phyloP scores from a whole-genome alignment of 2,329 filamentous ascomycete genomes.

The Penicillium sclerotiorum region DNA sequence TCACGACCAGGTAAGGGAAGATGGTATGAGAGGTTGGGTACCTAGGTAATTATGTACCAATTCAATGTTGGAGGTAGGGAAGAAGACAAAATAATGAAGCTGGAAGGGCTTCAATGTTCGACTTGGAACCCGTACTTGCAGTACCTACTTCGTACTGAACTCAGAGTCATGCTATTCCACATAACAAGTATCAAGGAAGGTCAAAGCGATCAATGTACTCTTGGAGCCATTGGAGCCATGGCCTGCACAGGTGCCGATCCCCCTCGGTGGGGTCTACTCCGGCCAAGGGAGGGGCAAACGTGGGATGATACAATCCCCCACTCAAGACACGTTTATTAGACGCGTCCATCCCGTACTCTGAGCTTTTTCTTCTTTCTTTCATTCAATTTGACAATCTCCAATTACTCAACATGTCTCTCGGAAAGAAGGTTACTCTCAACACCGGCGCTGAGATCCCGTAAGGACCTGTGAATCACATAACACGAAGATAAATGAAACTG shows the following conservation, averaged over 20 bases:
- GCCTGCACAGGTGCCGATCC: no score
- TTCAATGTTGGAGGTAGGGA: no score
- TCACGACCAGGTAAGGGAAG: slow-evolving; percentile 7
- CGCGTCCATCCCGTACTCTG: slow-evolving; percentile 5
- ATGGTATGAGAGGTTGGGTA: no score
- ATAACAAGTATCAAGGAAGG: not conserved
- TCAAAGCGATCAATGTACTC: not conserved
- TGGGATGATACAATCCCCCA: slow-evolving; percentile 15
- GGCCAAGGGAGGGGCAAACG: slow-evolving; percentile 18
- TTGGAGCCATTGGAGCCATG: no score
- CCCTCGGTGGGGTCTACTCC: slow-evolving; percentile 26
- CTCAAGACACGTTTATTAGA: slow-evolving; percentile 18
- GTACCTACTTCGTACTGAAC: no score
- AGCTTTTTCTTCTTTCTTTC: not conserved
- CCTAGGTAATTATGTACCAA: no score
- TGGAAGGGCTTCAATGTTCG: no score
- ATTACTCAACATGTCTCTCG: slow-evolving; percentile 39
- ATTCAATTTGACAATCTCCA: not conserved
- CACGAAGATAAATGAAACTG: not conserved
- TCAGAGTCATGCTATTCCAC: no score
- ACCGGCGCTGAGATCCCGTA: slow-evolving; percentile 43
- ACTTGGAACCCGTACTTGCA: no score
- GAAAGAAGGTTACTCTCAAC: slow-evolving; percentile 43
- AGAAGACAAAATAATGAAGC: no score
- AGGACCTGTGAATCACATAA: slow-evolving; percentile 16